Conservation (phyloP, 2,329 filamentous ascomycete genomes). For the Fusarium tricinctum region DNA sequence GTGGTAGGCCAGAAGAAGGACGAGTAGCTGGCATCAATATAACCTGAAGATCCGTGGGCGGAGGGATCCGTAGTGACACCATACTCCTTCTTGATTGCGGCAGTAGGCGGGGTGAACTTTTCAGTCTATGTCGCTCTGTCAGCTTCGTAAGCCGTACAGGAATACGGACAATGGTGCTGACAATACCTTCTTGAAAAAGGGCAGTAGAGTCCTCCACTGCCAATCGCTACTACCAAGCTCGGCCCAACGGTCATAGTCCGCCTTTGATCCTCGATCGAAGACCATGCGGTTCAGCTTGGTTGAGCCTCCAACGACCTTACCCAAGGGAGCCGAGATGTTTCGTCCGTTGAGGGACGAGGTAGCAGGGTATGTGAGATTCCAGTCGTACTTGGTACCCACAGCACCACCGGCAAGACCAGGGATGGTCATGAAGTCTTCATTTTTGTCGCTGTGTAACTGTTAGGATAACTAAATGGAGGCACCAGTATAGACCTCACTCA, state of each 20-base stretch:
- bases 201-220: constrained; percentile 56
- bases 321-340: constrained; percentile 39
- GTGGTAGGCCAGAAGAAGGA: constrained; percentile 48
- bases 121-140: constrained; percentile 29
- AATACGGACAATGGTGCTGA: rapidly evolving
- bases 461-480: neutral
- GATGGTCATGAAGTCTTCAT: constrained; percentile 42
- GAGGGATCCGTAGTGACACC: constrained; percentile 31
- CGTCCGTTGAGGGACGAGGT: constrained; percentile 32
- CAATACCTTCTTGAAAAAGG: constrained; percentile 61
- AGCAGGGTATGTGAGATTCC: constrained; percentile 37
- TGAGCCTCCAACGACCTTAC: constrained; percentile 58
- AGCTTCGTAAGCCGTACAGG: neutral
- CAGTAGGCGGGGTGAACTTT: constrained; percentile 27
- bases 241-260: constrained; percentile 62
- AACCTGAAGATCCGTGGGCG: constrained; percentile 33
- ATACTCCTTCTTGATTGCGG: constrained; percentile 33
- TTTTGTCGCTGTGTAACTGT: constrained; percentile 20
- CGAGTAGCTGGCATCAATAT: constrained; percentile 40
- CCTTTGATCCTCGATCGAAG: constrained; percentile 54
- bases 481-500: neutral
- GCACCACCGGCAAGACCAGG: constrained; percentile 44
- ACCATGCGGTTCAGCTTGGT: constrained; percentile 59
- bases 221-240: constrained; percentile 61
- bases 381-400: constrained; percentile 46